Evolutionary conservation across 2,329 filamentous ascomycete species (phyloP), one percentile per base, ranked within the genome.

Genomic region (Calonectria naviculata): DNA sequence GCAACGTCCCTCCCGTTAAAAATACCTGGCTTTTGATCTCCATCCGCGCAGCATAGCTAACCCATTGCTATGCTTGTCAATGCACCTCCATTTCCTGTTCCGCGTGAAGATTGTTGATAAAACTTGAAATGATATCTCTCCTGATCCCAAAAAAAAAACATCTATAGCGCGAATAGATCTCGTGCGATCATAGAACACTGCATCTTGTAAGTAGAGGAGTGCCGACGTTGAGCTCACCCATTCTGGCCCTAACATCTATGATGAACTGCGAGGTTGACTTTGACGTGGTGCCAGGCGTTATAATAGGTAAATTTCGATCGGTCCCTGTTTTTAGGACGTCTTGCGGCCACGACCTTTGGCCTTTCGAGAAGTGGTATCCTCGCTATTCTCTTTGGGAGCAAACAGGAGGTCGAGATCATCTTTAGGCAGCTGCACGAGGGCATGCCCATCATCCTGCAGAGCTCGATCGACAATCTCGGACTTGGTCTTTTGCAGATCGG

Each of bases 401-500:
- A 78, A 76, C 0, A 77, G 42, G n/a, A 26, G 26, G 1, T 6
- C 17, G 6, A 71, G 17, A 1, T 68, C 10, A 21, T 17, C 5
- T 0, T 74, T 29, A 0, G 13, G 5, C 0, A 75, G 29, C 15
- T 41, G 21, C 0, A 8, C 2, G 0, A 75, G 75, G 0, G 31
- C 17, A 13, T 80, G 74, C 0, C 66, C 73, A 7, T 78, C 78
- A 12, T 83, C 81, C 8, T 83, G 81, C 0, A 85, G 71, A 0
- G 80, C 78, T 0, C 75, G 28, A 1, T 82, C 79, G 5, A 90
- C 84, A 2, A 85, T 81, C 62, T 82, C 81, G 0, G 88, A 81
- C 69, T 94, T 94, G 0, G 76, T 64, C 0, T 84, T 70, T 70
- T 95, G 92, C 73, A 94, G 84, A 0, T 80, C 56, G 0, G 87